Base-by-base conservation (phyloP, 257 asterid species). In the Prunella vulgaris region DNA sequence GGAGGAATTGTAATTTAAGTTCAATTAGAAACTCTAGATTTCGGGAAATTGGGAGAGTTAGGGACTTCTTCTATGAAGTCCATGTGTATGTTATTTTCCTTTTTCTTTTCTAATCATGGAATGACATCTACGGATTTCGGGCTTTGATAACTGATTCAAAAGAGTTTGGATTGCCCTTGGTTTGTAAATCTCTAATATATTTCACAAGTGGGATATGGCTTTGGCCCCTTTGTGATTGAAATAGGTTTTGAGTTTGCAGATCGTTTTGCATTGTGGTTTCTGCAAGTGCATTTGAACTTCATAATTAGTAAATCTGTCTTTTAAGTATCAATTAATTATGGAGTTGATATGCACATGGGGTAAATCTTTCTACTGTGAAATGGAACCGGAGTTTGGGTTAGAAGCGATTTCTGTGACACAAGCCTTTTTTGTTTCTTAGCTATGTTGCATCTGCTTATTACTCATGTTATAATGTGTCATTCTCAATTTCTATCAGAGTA, bases 101-200 rank as follows among this genome's bases (percentile, higher is more conserved):
- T 10, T 28, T 7, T 28, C 17, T 28, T 15, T 0, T 28, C 57
- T 59, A 53, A 60, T 60, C 62, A 52, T 72, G 28, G 56, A 33
- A 60, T 72, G 73, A 25, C 69, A 53, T 60, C 32, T 46, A 12
- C 21, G 15, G 66, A n/a, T 54, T 48, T 69, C 32, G 9, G 64
- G 70, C 58, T 63, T 30, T 46, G 38, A 7, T 25, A 24, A 54
- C 52, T 63, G 57, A 46, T 59, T 66, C 12, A 30, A 9, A 46
- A 1, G 59, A 54, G 52, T 13, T 65, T 66, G 38, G n/a, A 5
- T 21, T 33, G 44, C 52, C 68, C 48, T 24, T 49, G 70, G 24
- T 38, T 53, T 63, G 22, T 42, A 7, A 12, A 33, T 74, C 30
- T 71, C 38, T 71, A 28, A 30, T n/a, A 14, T 51, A 30, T 70